phyloP scores from a whole-genome alignment of 257 asterid genomes.

The Paulownia fortunei region DNA sequence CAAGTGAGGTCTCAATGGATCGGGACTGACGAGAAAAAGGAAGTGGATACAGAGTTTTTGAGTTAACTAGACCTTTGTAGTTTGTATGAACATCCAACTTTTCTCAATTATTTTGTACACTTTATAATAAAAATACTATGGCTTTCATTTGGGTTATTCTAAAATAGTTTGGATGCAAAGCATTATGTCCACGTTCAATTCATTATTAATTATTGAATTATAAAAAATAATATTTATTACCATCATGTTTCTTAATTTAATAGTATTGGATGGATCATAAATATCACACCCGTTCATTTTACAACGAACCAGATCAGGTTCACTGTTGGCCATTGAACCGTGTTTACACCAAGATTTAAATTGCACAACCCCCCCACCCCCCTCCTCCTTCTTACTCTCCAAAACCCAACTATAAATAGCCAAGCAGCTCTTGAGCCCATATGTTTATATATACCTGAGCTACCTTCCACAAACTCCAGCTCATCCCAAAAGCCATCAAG shows the following conservation, averaged over 20 bases:
- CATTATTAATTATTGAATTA: too few species aligned
- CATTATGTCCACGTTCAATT: too few species aligned
- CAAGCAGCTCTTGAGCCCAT: conserved; percentile 36
- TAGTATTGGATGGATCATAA: too few species aligned
- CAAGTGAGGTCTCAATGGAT: not conserved
- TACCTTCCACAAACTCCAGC: conserved; percentile 27
- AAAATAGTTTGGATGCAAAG: too few species aligned
- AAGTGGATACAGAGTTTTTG: not conserved
- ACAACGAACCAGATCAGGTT: not conserved
- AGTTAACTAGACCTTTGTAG: not conserved
- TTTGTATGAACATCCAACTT: not conserved
- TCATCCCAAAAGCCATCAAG: not conserved
- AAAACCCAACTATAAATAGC: conserved; percentile 39
- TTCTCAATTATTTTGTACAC: not conserved
- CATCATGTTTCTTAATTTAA: too few species aligned
- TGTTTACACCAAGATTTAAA: not conserved
- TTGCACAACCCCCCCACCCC: not conserved
- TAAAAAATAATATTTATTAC: too few species aligned
- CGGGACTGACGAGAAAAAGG: not conserved
- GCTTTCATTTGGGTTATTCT: too few species aligned
- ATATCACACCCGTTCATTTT: not conserved
- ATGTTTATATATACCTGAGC: conserved; percentile 24
- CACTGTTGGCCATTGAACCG: too few species aligned
- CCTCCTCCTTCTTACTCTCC: not conserved
- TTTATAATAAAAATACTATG: not conserved